Evolutionary conservation across 129 eudicot genomes (phyloP).

Genomic region (sunflower (Helianthus annuus)): DNA sequence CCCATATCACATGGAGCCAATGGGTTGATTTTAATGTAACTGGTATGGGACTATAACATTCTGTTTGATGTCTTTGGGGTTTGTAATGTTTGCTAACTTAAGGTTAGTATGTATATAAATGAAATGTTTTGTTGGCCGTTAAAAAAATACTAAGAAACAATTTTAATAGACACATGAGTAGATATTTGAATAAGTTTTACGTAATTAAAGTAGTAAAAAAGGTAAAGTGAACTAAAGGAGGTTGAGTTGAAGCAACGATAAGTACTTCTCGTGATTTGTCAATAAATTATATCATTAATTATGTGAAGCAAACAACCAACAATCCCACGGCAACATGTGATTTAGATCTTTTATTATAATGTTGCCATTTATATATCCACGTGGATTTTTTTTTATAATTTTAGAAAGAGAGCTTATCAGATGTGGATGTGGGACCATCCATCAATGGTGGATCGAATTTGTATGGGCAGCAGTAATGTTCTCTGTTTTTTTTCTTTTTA

Average conservation of each 20-base stretch:
- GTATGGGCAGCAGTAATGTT: conserved; percentile 33
- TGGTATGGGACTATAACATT: too few relatives aligned
- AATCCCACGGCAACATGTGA: conserved; percentile 26
- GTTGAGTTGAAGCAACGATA: neutral
- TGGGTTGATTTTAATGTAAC: too few relatives aligned
- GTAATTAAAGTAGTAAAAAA: too few relatives aligned
- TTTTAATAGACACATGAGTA: too few relatives aligned
- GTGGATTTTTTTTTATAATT: conserved; percentile 10
- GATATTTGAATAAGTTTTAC: too few relatives aligned
- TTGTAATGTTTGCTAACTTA: too few relatives aligned
- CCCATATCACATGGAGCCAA: too few relatives aligned
- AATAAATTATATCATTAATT: conserved; percentile 17
- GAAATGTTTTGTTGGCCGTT: too few relatives aligned
- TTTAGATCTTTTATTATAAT: neutral
- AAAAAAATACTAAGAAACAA: too few relatives aligned
- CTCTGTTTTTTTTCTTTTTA: conserved; percentile 7
- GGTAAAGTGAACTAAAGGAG: too few relatives aligned
- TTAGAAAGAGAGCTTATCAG: neutral
- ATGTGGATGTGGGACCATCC: conserved; percentile 28
- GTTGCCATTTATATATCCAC: conserved; percentile 11
- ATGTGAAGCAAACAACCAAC: conserved; percentile 38
- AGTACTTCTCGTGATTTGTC: neutral
- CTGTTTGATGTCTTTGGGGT: too few relatives aligned
- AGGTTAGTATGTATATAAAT: too few relatives aligned
- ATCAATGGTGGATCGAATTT: conserved; percentile 26